phyloP scores from a whole-genome alignment of 73 alveolate genomes.

The Halteria grandinella region DNA sequence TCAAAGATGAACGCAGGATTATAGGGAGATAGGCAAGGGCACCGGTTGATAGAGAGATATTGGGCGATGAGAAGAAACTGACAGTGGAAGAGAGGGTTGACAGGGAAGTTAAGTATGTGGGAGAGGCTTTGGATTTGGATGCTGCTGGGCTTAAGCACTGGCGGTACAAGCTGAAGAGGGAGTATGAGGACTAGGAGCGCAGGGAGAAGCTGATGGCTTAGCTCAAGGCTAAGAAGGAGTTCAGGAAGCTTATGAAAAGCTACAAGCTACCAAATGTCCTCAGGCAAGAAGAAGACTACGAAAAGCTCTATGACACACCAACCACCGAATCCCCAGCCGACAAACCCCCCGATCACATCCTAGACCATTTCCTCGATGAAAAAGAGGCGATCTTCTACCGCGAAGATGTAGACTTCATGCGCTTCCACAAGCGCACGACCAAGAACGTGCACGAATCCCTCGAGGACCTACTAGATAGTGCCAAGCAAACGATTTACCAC shows the following conservation, averaged over 20 bases:
- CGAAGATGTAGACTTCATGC: constrained; percentile 60
- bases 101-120: constrained; percentile 38
- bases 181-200: constrained; percentile 38
- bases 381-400: constrained; percentile 57
- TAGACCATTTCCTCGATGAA: neutral
- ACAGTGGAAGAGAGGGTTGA: neutral
- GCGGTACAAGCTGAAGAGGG: constrained; percentile 60
- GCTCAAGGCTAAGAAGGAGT: constrained; percentile 33
- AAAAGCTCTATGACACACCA: constrained; percentile 15
- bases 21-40: neutral
- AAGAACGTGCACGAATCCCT: constrained; percentile 23
- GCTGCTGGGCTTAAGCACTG: constrained; percentile 43
- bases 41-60: neutral
- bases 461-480: neutral
- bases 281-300: constrained; percentile 49
- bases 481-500: neutral
- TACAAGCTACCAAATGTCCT: constrained; percentile 38
- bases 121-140: constrained; percentile 22
- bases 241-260: constrained; percentile 35
- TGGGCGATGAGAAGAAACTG: neutral
- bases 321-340: constrained; percentile 25
- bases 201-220: neutral
- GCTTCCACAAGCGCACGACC: constrained; percentile 64
- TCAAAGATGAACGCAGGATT: neutral
- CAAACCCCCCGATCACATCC: neutral